Evolutionary conservation across 495 filamentous ascomycete species (phyloP).

Genomic region (Melanomma pulvis-pyrius): DNA sequence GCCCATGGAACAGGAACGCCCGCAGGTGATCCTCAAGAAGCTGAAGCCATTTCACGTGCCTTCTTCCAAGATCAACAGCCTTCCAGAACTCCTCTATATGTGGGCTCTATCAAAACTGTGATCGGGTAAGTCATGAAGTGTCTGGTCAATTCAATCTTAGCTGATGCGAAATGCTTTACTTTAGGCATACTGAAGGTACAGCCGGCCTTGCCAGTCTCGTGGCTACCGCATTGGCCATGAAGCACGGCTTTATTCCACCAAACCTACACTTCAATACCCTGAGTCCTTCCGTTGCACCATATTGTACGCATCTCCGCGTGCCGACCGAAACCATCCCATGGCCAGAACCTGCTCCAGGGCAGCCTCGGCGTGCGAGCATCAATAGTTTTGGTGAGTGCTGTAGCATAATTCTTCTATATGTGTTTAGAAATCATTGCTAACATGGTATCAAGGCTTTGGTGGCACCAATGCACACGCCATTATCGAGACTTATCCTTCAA

Average conservation of each 20-base stretch:
- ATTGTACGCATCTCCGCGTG: slow-evolving; percentile 10
- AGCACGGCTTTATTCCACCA: slow-evolving; percentile 31
- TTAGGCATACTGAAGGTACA: slow-evolving; percentile 44
- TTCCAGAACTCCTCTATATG: slow-evolving; percentile 45
- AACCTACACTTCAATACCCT: slow-evolving; percentile 9
- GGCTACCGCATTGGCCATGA: slow-evolving; percentile 32
- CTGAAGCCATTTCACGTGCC: slow-evolving; percentile 30
- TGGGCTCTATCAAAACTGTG: slow-evolving; percentile 42
- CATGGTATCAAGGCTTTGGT: background rate
- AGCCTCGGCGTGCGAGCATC: background rate
- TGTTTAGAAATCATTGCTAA: slow-evolving; percentile 6
- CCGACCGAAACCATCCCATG: slow-evolving; percentile 3
- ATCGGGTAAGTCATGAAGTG: too few species aligned
- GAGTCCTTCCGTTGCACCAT: slow-evolving; percentile 13
- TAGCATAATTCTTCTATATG: slow-evolving; percentile 8
- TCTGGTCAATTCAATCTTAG: too few species aligned
- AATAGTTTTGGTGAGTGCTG: slow-evolving; percentile 24
- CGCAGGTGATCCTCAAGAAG: slow-evolving; percentile 49
- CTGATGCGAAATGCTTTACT: too few species aligned
- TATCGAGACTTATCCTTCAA: slow-evolving; percentile 24
- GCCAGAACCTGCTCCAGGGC: slow-evolving; percentile 8
- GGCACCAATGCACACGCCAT: background rate
- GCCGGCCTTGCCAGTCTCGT: slow-evolving; percentile 39
- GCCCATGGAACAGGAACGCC: slow-evolving; percentile 24
- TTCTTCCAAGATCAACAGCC: slow-evolving; percentile 44